These are phyloP conservation scores for Solanum corneliomulleri DNA, from an alignment of 257 asterid species.

Conservation along the genomic window DNA sequence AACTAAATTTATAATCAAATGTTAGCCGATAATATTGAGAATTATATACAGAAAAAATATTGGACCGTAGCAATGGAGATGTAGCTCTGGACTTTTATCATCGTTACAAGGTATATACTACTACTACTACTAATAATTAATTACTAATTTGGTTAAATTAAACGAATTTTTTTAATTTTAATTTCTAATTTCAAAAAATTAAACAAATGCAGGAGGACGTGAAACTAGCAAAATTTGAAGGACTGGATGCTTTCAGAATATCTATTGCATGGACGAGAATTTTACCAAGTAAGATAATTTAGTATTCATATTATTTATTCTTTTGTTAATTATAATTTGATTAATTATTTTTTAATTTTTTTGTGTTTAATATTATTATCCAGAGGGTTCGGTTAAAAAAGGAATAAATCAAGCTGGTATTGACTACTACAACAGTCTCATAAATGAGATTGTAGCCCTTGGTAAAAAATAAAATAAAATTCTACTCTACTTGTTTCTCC, in stretches of 20 bases:
- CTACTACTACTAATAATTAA: background rate
- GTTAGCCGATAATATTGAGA: background rate
- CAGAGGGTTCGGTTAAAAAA: constrained; percentile 45
- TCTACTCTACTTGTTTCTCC: no score
- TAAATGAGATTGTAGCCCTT: constrained; percentile 41
- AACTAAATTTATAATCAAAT: background rate
- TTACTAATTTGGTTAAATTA: background rate
- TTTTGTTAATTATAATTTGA: background rate
- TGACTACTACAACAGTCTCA: constrained; percentile 43
- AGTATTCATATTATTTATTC: no score
- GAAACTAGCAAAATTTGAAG: constrained; percentile 25
- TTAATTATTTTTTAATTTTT: background rate
- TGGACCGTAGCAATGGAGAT: constrained; percentile 34
- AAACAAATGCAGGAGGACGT: constrained; percentile 37
- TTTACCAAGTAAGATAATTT: constrained; percentile 39
- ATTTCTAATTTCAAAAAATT: background rate
- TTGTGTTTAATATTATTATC: background rate
- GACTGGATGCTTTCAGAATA: constrained; percentile 39
- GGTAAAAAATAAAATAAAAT: constrained; percentile 12
- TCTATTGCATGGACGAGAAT: constrained; percentile 67
- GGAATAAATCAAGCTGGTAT: constrained; percentile 58
- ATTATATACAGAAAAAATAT: constrained; percentile 27
- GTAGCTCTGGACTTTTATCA: constrained; percentile 43
- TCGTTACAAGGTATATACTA: constrained; percentile 33
- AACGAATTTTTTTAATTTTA: background rate